Conservation (phyloP, 2,329 filamentous ascomycete species). For the Sclerotiophoma versabilis region DNA sequence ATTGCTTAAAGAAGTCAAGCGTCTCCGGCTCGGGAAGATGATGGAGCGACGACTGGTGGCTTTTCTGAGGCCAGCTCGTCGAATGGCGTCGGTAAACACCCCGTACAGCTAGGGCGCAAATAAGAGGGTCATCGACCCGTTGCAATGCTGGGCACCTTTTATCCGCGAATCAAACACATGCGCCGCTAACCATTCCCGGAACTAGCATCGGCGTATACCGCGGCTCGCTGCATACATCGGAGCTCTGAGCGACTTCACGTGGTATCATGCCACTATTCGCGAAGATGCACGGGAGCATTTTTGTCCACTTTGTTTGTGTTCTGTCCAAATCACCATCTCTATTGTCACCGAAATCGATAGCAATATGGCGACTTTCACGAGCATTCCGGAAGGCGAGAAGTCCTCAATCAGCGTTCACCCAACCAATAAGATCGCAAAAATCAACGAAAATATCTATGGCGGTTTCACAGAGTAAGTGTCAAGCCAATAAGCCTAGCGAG, state of each 20-base stretch:
- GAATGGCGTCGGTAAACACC: conserved; percentile 8
- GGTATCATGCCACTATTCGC: conserved; percentile 12
- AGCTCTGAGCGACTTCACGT: conserved; percentile 20
- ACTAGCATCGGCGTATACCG: conserved; percentile 10
- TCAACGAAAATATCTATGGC: conserved; percentile 82
- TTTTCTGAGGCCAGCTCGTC: conserved; percentile 2
- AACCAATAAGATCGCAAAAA: conserved; percentile 70
- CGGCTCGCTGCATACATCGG: conserved; percentile 11
- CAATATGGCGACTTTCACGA: conserved; percentile 76
- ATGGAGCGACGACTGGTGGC: conserved; percentile 17
- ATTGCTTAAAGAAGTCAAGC: conserved; percentile 3
- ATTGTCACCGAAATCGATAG: background rate
- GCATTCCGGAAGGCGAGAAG: conserved; percentile 65
- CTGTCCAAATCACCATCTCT: conserved; percentile 1
- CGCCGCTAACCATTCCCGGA: background rate
- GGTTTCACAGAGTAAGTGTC: conserved; percentile 78
- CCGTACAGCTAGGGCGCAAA: conserved; percentile 5
- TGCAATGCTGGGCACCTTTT: conserved; percentile 6
- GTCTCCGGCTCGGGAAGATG: conserved; percentile 5
- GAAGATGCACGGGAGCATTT: background rate
- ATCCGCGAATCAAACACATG: conserved; percentile 9
- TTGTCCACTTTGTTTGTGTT: background rate
- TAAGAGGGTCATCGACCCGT: conserved; percentile 4
- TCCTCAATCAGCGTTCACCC: conserved; percentile 72
- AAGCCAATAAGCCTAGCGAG: conserved; percentile 8